phyloP scores from a whole-genome alignment of 371 early-diverging fungal species.

The Batkoa obscura region DNA sequence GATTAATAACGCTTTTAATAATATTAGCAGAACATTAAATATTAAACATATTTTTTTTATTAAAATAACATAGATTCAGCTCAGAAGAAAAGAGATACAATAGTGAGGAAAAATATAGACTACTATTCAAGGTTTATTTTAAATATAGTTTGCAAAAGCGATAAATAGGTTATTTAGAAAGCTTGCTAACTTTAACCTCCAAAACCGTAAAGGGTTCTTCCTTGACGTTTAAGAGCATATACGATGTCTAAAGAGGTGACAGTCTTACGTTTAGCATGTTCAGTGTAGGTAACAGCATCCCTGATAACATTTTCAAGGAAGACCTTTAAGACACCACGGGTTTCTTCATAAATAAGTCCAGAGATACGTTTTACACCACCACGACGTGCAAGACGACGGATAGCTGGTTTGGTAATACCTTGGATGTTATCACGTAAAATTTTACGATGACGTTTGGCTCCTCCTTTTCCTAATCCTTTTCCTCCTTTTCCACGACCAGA shows the following conservation, averaged over 20 bases:
- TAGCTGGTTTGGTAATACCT: conserved; percentile 99
- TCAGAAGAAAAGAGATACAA: too few species aligned
- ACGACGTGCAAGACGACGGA: conserved; percentile 99
- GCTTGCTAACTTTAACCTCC: conserved; percentile 13
- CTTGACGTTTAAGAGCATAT: conserved; percentile 39
- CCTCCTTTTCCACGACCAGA: conserved; percentile 89
- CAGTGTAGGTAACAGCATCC: conserved; percentile 97
- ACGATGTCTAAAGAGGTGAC: conserved; percentile 69
- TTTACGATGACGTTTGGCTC: conserved; percentile 98
- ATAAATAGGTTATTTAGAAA: too few species aligned
- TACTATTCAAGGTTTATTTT: too few species aligned
- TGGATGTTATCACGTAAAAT: conserved; percentile 96
- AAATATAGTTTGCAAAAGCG: too few species aligned
- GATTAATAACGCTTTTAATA: too few species aligned
- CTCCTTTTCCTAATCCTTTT: conserved; percentile 94
- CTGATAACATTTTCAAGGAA: conserved; percentile 97
- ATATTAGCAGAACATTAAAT: too few species aligned
- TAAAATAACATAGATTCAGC: too few species aligned
- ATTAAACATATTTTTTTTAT: too few species aligned
- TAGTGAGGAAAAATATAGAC: too few species aligned
- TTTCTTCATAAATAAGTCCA: conserved; percentile 97
- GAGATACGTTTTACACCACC: conserved; percentile 99
- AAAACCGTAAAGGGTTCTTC: conserved; percentile 69
- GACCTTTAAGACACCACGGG: conserved; percentile 88
- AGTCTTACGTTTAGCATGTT: conserved; percentile 99